Evolutionary conservation across 306 rosid species (phyloP).

Genomic region (Prunus dulcis): DNA sequence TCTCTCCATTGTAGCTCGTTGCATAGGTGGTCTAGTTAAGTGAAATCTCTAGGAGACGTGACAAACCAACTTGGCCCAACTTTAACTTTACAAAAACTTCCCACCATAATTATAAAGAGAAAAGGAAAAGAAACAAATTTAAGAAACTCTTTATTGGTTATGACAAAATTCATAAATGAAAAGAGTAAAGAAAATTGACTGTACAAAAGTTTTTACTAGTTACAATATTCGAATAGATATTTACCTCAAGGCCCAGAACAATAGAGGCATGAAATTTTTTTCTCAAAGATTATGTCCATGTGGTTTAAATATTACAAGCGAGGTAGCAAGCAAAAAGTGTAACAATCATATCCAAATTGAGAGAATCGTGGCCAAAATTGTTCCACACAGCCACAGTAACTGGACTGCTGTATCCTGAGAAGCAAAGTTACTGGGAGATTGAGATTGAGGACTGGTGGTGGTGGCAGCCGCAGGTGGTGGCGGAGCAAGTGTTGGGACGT

Average conservation of each 20-base stretch:
- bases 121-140: neutral
- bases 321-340: slow-evolving; percentile 6
- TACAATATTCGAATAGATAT: neutral
- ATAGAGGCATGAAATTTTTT: slow-evolving; percentile 14
- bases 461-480: slow-evolving; percentile 74
- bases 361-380: slow-evolving; percentile 34
- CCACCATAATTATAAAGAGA: neutral
- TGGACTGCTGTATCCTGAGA: slow-evolving; percentile 26
- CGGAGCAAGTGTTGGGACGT: slow-evolving; percentile 75
- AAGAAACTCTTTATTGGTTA: neutral
- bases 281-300: slow-evolving; percentile 21
- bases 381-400: slow-evolving; percentile 39
- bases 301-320: slow-evolving; percentile 18
- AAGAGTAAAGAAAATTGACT: neutral
- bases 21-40: neutral
- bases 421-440: slow-evolving; percentile 27
- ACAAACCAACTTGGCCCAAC: neutral
- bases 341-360: slow-evolving; percentile 35
- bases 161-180: neutral
- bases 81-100: neutral
- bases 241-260: slow-evolving; percentile 7
- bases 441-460: slow-evolving; percentile 8
- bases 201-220: neutral
- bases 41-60: neutral
- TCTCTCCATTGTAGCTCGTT: too few species aligned